Percentiles rank a stretch among this genome's conserved stretches.
phyloP scores from a whole-genome alignment of 257 asterid genomes.

The Fraxinus excelsior region DNA sequence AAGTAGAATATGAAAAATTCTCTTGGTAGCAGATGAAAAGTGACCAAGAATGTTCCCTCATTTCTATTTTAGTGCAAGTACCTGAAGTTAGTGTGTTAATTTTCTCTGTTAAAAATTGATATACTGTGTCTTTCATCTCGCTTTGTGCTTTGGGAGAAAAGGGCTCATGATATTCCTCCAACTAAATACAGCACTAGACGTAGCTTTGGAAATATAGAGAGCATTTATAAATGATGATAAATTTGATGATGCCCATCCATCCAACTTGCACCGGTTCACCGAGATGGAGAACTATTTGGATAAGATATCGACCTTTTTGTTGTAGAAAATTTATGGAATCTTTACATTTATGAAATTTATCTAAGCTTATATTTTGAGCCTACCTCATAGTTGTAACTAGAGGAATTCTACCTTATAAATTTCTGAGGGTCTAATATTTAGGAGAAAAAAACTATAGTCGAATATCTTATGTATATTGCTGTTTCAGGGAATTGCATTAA shows the following conservation, averaged over 20 bases:
- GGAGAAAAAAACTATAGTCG: conserved; percentile 12
- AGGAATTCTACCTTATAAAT: neutral
- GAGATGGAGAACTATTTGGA: neutral
- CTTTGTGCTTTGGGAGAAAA: neutral
- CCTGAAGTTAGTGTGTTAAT: neutral
- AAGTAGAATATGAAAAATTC: neutral
- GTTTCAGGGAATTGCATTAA: conserved; percentile 83
- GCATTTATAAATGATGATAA: neutral
- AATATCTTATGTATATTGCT: conserved; percentile 21
- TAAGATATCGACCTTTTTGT: neutral
- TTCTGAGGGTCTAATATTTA: neutral
- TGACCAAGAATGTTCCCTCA: neutral
- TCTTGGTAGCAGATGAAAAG: neutral
- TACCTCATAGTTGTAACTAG: neutral
- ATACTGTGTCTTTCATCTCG: neutral
- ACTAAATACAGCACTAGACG: neutral
- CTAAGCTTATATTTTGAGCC: neutral
- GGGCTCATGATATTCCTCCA: neutral
- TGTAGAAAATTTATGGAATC: neutral
- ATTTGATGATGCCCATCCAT: neutral
- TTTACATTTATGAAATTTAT: neutral
- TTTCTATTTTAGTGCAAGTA: neutral
- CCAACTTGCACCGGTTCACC: neutral
- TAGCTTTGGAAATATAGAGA: neutral
- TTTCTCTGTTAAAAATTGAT: neutral